Evolutionary conservation across 805 yeast genomes (phyloP).

Genomic region (Lachancea fermentati): DNA sequence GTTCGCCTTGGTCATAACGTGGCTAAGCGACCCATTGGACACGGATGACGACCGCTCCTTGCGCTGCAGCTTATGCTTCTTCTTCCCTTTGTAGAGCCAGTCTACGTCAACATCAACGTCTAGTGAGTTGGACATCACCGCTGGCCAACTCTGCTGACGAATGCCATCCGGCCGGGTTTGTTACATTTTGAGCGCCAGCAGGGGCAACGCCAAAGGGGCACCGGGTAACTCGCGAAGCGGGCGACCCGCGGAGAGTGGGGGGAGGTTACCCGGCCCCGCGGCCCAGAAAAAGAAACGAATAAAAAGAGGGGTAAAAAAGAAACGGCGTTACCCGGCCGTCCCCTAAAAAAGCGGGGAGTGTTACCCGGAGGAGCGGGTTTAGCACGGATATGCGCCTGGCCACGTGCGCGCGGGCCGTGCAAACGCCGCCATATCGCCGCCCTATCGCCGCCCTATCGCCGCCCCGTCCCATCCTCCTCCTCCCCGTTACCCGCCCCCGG

Average conservation of each 20-base stretch:
- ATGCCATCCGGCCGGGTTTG: not conserved
- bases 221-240: not conserved
- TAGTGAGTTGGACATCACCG: constrained; percentile 9
- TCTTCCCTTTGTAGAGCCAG: constrained; percentile 76
- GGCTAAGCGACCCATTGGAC: constrained; percentile 8
- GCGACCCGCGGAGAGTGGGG: not conserved
- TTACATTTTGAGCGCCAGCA: not conserved
- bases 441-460: no score
- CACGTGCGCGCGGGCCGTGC: no score
- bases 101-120: constrained; percentile 63
- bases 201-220: not conserved
- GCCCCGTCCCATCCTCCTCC: no score
- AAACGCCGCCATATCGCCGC: no score
- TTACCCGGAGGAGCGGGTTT: no score
- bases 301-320: no score
- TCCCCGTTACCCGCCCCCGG: no score
- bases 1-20: not conserved
- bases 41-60: constrained; percentile 7
- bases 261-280: not conserved
- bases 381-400: no score
- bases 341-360: no score
- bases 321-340: no score
- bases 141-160: not conserved
- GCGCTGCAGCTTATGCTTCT: constrained; percentile 5
- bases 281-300: no score